Evolutionary conservation across 768 basidiomycete genomes (phyloP).

Genomic region (Inosperma sp.): DNA sequence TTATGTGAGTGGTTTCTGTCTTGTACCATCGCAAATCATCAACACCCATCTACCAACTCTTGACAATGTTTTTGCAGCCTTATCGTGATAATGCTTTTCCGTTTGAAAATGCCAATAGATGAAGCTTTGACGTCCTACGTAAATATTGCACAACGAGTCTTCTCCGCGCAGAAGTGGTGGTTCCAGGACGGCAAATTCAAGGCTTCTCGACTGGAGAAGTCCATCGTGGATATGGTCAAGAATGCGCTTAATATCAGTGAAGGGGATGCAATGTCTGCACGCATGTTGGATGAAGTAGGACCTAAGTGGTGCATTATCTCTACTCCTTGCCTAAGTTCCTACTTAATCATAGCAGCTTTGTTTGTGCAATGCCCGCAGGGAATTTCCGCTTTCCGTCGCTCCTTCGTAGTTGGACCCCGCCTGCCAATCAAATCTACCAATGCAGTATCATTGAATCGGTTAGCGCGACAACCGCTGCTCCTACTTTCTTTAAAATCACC

Average conservation of each 20-base stretch:
- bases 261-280: not conserved
- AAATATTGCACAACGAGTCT: not conserved
- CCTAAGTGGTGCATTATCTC: not conserved
- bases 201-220: not conserved
- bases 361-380: not conserved
- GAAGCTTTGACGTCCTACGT: not conserved
- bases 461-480: not conserved
- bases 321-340: not conserved
- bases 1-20: too few species aligned
- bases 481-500: not conserved
- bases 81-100: constrained; percentile 3
- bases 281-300: not conserved
- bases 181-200: not conserved
- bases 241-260: not conserved
- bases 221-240: not conserved
- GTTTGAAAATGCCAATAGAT: not conserved
- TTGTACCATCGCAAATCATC: too few species aligned
- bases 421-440: not conserved
- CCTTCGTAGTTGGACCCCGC: not conserved
- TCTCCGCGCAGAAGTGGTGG: not conserved
- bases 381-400: not conserved
- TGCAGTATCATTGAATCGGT: not conserved
- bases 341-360: not conserved
- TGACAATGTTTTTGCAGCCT: not conserved
- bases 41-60: too few species aligned